phyloP scores from a whole-genome alignment of 2,329 filamentous ascomycete genomes.

The Fusarium neocosmosporiellum region DNA sequence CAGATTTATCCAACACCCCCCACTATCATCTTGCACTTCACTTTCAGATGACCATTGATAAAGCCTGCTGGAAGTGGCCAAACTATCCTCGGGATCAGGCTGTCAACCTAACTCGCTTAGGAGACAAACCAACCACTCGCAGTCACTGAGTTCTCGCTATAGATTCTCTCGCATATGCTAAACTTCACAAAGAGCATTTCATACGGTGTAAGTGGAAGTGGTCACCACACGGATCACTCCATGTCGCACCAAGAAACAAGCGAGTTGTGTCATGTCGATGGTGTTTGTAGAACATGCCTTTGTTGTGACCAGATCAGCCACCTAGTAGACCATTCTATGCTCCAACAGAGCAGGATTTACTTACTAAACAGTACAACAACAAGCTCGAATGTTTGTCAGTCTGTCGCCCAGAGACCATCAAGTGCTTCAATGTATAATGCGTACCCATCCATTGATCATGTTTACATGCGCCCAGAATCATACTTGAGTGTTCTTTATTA shows the following conservation, averaged over 20 bases:
- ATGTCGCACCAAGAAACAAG: neutral
- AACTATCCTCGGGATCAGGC: neutral
- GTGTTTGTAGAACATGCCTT: neutral
- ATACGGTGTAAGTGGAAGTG: neutral
- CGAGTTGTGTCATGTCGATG: neutral
- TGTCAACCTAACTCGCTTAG: neutral
- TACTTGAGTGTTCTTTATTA: neutral
- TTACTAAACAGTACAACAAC: neutral
- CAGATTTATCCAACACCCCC: neutral
- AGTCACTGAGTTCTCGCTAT: neutral
- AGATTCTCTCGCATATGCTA: neutral
- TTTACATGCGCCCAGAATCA: neutral
- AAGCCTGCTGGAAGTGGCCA: neutral
- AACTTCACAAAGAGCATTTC: neutral
- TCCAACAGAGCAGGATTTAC: neutral
- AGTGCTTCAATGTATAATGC: neutral
- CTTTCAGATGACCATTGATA: neutral
- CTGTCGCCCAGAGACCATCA: neutral
- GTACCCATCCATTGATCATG: neutral
- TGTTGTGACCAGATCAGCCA: neutral
- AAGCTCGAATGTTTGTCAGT: neutral
- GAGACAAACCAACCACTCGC: neutral
- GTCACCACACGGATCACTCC: neutral
- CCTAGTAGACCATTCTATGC: neutral
- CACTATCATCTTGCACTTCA: neutral